Evolutionary conservation across 208 protist genomes (phyloP), one percentile per base, ranked within the genome.

Genomic region (Kentomonas sorsogonicus): DNA sequence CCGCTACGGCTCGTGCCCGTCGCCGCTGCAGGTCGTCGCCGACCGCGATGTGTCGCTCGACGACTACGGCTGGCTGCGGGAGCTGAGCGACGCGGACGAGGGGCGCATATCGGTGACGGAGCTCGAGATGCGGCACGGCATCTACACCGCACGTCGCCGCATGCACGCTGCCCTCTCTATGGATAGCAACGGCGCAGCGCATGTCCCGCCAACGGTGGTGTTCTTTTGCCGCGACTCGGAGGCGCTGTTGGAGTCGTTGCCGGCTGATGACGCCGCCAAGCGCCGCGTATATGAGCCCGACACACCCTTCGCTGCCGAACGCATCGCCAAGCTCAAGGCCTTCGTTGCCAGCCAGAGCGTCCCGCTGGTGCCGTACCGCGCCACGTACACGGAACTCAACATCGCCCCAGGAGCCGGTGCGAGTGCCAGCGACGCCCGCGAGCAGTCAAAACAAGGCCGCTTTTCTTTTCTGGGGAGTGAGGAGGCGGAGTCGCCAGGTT

Each of bases 61-160:
- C 3, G 83, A 94, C 58, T 94, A 79, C 60, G 77, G 31, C 18
- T 91, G 87, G 83, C 59, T 94, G 48, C 30, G 29, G 18, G 30
- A 66, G 25, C 60, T 88, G 23, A 43, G 57, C 1, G 50, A 70
- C n/a, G 36, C 50, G 6, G 36, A 39, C 0, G 53, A 62, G n/a
- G 55, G 66, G 27, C 54, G 61, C 40, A 69, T 94, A 13, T 98
- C 94, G 3, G 83, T 98, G 20, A 98, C 96, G 25, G 94, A 98
- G 65, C 73, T 98, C 15, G 96, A 98, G 73, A 94, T 97, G 81
- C 64, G 83, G 10, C 85, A 96, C 59, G 94, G 82, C n/a, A 66
- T 94, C 15, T 85, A 85, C 55, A 86, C 63, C 45, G 62, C 76
- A 3, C 52, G 51, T 10, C 60, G 72, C 2, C 83, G 81, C 3